Evolutionary conservation across 306 rosid species (phyloP), one percentile per base, ranked within the genome.

Genomic region (Hippophae tibetana): DNA sequence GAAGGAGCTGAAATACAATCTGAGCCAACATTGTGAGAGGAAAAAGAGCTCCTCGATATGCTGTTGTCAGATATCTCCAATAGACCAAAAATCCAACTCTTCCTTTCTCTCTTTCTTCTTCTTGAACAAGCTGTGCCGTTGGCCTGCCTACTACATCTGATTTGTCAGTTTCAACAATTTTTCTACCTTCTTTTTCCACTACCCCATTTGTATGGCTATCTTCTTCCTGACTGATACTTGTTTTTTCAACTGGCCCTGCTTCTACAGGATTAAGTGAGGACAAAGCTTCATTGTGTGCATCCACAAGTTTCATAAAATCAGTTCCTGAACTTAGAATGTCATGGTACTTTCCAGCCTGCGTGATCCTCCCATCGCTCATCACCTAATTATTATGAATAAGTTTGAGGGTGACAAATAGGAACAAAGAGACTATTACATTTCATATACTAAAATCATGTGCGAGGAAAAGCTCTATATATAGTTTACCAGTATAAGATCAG

Each of bases 91-190:
- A 60, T 38, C 84, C 85, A 67, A 84, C 95, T 70, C 9, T 76
- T 41, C 93, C 95, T 76, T 87, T 84, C 81, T 78, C 95, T 62
- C 95, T 82, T 68, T 87, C 95, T 80, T 87, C 95, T 63, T 84
- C 93, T 67, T 87, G 82, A 66, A 87, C 79, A 66, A 87, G 83
- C 57, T 87, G 89, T 40, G 89, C 87, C 56, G 70, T 48, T 14
- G 76, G 69, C 65, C 70, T 67, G 9, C 46, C 63, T 42, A 14
- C 65, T 41, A 62, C 78, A 8, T 78, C 82, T 41, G 43, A 61
- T 78, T 70, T 70, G 57, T 74, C 70, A 68, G 42, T 62, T 78
- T 70, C 63, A 60, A 73, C 72, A 71, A 77, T 68, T 63, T 60
- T 55, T 45, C 57, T 62, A 62, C 46, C 79, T 59, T 70, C 76